Base-by-base conservation (phyloP, 2,329 filamentous ascomycete species). In the Colletotrichum nymphaeae region DNA sequence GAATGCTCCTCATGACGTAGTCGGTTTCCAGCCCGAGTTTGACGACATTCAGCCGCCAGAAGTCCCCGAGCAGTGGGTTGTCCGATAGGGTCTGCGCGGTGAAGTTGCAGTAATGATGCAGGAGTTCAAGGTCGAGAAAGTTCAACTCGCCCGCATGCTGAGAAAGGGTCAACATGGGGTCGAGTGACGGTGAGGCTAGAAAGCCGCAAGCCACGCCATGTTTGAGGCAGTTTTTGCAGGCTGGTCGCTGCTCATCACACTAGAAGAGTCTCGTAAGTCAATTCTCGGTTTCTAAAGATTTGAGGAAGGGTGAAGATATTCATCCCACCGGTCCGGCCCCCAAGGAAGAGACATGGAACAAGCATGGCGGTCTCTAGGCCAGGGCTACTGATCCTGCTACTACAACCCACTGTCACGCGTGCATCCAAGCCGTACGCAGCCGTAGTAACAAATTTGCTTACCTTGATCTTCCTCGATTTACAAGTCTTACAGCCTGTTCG, bases 61-160 rank as follows among this genome's bases (percentile, higher is more conserved):
- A 82, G 42, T 82, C 80, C 53, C 84, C 84, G 3, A 88, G 74
- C 7, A 79, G 75, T 0, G 83, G 79, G 49, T 86, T 83, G 7
- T 79, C 79, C 5, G 84, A 83, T 3, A 89, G 78, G 0, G 87
- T 88, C n/a, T 82, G 79, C 64, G 83, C 84, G 0, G 88, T 90
- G 11, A 83, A 84, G 0, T 84, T 86, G 57, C 83, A 84, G 74
- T 84, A 90, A 78, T 90, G 87, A 76, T 90, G 87, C 7, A 90
- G 80, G 1, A 90, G 82, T 75, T 89, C 87, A 9, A 89, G 81
- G 58, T 89, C 86, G 12, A 83, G 76, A 1, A 86, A 75, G 28
- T 84, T 84, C 22, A 85, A 76, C 7, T 75, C 67, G 42, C 76
- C 35, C 28, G 69, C 62, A 16, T 73, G 73, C 52, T 62, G 66